Percentiles rank a stretch among this genome's conserved stretches.
Conservation (phyloP, 345 rosid genomes). For the Hirschfeldia incana region DNA sequence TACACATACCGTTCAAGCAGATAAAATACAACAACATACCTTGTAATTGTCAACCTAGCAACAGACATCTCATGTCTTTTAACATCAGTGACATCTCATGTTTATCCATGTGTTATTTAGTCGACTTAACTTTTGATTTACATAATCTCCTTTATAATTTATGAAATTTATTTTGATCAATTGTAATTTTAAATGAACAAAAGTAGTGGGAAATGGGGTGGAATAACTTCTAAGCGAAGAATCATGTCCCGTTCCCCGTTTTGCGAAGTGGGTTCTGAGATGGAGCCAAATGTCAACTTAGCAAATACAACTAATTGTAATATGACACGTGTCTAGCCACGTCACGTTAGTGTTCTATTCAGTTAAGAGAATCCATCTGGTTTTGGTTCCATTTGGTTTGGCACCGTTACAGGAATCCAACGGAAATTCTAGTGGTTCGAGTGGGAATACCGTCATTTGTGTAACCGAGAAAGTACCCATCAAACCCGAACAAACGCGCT, state of each 20-base stretch:
- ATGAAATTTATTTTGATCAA: neutral
- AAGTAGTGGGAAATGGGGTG: conserved; percentile 23
- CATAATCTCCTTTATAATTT: neutral
- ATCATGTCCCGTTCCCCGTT: conserved; percentile 9
- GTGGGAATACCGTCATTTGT: conserved; percentile 23
- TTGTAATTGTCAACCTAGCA: neutral
- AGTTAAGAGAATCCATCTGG: conserved; percentile 1
- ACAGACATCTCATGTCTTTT: conserved; percentile 6
- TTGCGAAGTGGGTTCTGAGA: conserved; percentile 27
- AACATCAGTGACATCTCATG: conserved; percentile 21
- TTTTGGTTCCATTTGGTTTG: conserved; percentile 3
- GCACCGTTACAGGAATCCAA: conserved; percentile 31
- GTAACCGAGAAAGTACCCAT: neutral
- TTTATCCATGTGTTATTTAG: neutral
- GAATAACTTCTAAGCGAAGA: conserved; percentile 38
- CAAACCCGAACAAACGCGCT: conserved; percentile 16
- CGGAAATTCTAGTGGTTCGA: neutral
- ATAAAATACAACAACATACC: conserved; percentile 1
- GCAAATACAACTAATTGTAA: neutral
- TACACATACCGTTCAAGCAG: neutral
- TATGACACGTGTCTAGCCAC: neutral
- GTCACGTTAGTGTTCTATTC: conserved; percentile 18
- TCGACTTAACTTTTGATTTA: neutral
- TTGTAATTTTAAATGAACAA: neutral
- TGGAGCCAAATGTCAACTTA: conserved; percentile 22